These are phyloP conservation scores for Alnus glutinosa DNA, from an alignment of 306 rosid genomes.

Conservation along the genomic window DNA sequence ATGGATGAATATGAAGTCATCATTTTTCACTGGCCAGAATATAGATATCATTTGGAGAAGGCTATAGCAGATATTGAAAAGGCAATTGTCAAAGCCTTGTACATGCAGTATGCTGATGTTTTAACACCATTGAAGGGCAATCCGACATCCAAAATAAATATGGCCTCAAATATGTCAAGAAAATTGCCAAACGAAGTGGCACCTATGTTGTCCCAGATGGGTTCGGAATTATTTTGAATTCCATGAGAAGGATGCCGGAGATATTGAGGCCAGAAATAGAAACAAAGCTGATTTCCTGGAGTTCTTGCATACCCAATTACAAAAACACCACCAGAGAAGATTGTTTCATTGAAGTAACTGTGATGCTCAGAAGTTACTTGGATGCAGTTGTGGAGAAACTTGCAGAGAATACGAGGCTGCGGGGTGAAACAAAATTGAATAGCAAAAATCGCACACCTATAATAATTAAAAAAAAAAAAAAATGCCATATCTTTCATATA, in stretches of 20 bases:
- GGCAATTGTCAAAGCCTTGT: conserved; percentile 33
- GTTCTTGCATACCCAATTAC: conserved; percentile 25
- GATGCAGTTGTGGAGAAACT: conserved; percentile 39
- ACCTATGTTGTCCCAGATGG: conserved; percentile 30
- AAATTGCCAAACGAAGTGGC: conserved; percentile 26
- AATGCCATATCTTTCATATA: too few species aligned
- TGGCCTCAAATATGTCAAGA: conserved; percentile 41
- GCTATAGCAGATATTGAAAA: conserved; percentile 38
- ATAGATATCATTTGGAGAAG: conserved; percentile 31
- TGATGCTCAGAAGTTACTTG: conserved; percentile 29
- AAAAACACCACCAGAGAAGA: conserved; percentile 23
- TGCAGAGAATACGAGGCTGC: conserved; percentile 32
- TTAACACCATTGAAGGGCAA: conserved; percentile 33
- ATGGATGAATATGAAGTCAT: conserved; percentile 34
- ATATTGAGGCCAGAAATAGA: conserved; percentile 37
- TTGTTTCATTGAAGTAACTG: conserved; percentile 27
- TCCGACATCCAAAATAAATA: conserved; percentile 29
- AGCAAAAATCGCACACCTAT: too few species aligned
- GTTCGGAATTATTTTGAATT: conserved; percentile 35
- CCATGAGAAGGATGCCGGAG: conserved; percentile 34
- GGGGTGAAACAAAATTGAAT: conserved; percentile 30
- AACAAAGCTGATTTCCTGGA: conserved; percentile 25
- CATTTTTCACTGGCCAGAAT: conserved; percentile 35
- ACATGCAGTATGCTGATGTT: conserved; percentile 29
- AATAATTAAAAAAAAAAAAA: too few species aligned